These are phyloP conservation scores for Pleodorina starrii DNA, from an alignment of 139 green algal species.

Conservation along the genomic window DNA sequence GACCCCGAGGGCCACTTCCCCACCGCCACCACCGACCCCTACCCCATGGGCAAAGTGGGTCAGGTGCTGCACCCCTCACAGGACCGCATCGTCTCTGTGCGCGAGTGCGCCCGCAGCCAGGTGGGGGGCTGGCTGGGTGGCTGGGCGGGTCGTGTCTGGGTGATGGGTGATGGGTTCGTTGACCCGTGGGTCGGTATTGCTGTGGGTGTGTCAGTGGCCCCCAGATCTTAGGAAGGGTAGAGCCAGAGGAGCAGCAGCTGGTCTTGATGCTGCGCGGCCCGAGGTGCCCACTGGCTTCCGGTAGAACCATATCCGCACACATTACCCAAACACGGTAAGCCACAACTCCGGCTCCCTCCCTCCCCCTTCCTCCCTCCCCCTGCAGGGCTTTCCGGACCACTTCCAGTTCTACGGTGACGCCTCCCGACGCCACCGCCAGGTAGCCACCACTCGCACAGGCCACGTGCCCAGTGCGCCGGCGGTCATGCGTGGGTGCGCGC, in stretches of 20 bases:
- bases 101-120: constrained; percentile 96
- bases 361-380: background rate
- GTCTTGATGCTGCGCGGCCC: too few species aligned
- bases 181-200: too few species aligned
- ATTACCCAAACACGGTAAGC: background rate
- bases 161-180: too few species aligned
- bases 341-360: background rate
- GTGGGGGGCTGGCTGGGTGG: constrained; percentile 48
- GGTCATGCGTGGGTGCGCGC: too few species aligned
- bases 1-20: constrained; percentile 97
- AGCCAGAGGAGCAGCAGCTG: too few species aligned
- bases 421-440: constrained; percentile 87
- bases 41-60: constrained; percentile 98
- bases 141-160: too few species aligned
- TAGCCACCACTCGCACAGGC: constrained; percentile 52
- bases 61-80: constrained; percentile 97
- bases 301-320: too few species aligned
- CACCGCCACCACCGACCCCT: constrained; percentile 96
- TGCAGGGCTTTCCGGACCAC: constrained; percentile 89
- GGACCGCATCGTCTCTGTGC: constrained; percentile 95
- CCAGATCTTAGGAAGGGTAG: too few species aligned
- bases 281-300: too few species aligned
- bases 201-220: too few species aligned
- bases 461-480: too few species aligned
- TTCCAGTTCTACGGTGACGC: constrained; percentile 90